Evolutionary conservation across 805 yeast species (phyloP), one percentile per base, ranked within the genome.

Genomic region (Wickerhamomyces sydowiorum): DNA sequence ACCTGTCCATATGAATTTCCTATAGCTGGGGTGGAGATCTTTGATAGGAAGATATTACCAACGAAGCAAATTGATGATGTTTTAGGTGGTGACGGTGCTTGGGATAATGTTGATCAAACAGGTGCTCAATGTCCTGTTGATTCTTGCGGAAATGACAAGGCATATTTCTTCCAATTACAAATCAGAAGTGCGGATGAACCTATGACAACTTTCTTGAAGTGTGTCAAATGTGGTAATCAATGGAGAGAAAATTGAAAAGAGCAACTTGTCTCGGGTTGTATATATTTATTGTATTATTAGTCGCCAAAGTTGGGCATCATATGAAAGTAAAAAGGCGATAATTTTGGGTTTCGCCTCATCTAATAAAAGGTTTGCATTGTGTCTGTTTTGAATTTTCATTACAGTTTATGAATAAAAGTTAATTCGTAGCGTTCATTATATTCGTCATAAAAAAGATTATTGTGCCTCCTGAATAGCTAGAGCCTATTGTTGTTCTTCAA

Each of bases 171-270:
- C 75, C 98, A 93, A 66, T 70, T 93, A 45, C 99, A 93, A 64
- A 93, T 93, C 57, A 75, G 99, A 65, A 86, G 96, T 47, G 99
- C 99, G 2, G 99, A 93, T 74, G 99, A 93, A 69, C 99, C 99
- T 20, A 93, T 93, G 98, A 93, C 99, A 1, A 91, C 98, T 2
- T 93, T 93, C 62, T 91, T 87, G 64, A 89, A 59, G 64, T 93
- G 99, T 69, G 89, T 89, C 29, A 82, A 79, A 48, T 93, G 99
- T 70, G 86, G 87, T 38, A 76, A 88, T 59, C 95, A 91, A 65
- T 93, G 99, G 99, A 84, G 96, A 66, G 99, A 93, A 56, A 93
- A 93, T 57, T 93, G 59, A 36, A 24, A 7, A n/a, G 10, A 27
- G 23, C 17, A 22, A 13, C 13, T 31, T 39, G 22, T 19, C 29